Evolutionary conservation across 116 monocot species (phyloP).

Genomic region (Thalassia testudinum): DNA sequence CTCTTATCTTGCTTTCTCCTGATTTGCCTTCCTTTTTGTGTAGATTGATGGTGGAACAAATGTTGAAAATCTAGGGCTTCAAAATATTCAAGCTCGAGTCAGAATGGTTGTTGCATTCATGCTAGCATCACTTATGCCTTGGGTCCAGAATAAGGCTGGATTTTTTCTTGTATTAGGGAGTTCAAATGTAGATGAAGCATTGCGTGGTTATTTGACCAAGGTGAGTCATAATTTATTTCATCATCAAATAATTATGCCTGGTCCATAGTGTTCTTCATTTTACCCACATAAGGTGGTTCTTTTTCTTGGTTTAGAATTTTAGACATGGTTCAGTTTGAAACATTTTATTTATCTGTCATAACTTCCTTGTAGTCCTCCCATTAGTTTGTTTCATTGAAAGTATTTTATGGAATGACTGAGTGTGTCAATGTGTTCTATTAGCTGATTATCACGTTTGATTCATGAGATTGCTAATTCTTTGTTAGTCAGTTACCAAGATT

Average conservation of each 20-base stretch:
- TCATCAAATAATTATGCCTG: no score
- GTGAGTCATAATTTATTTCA: constrained; percentile 14
- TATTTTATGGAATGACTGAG: no score
- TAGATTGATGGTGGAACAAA: constrained; percentile 98
- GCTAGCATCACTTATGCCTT: constrained; percentile 96
- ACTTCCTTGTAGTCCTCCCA: no score
- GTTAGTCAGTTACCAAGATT: not conserved
- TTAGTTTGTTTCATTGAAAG: no score
- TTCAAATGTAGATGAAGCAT: constrained; percentile 98
- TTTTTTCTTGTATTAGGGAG: constrained; percentile 95
- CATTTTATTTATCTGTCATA: no score
- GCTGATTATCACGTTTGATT: no score
- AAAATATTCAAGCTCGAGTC: constrained; percentile 98
- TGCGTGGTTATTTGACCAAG: constrained; percentile 98
- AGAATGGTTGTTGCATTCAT: constrained; percentile 98
- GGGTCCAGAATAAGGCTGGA: constrained; percentile 85
- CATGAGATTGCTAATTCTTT: not conserved
- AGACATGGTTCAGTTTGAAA: no score
- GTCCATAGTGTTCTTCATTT: no score
- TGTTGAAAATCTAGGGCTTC: constrained; percentile 84
- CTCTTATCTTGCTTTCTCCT: no score
- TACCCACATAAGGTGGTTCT: no score
- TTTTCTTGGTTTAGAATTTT: not conserved
- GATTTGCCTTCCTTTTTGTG: not conserved
- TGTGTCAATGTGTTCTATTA: no score